A percentile compares a stretch with the other conserved stretches of the same genome.
These are phyloP conservation scores for Ziziphus jujuba DNA, from an alignment of 306 rosid genomes.

Conservation along the genomic window DNA sequence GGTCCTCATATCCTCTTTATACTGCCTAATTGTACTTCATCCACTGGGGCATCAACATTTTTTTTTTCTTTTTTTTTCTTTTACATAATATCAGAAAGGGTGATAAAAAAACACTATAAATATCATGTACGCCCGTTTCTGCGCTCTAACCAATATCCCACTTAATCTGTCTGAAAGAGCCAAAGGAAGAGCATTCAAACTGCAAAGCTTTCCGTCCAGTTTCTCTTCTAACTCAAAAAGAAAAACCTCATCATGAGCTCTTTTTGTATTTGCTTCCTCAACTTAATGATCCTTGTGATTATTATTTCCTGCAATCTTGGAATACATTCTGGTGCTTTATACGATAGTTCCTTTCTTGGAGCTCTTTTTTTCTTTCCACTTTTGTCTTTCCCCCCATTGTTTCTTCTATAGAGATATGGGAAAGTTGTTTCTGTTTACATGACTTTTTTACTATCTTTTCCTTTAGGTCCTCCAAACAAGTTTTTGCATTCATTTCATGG, in stretches of 20 bases:
- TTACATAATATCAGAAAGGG: neutral
- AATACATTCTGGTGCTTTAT: slow-evolving; percentile 40
- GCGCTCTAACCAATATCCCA: neutral
- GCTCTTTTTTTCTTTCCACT: neutral
- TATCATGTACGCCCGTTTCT: neutral
- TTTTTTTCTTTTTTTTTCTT: neutral
- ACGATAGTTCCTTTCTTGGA: slow-evolving; percentile 7
- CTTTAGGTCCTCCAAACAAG: slow-evolving; percentile 23
- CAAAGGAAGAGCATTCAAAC: slow-evolving; percentile 8
- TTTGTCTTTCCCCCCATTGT: neutral
- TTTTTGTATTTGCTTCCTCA: slow-evolving; percentile 37
- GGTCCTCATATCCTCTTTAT: slow-evolving; percentile 9
- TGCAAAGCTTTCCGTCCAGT: neutral
- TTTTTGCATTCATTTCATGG: slow-evolving; percentile 22
- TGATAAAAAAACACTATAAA: neutral
- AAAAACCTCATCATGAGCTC: slow-evolving; percentile 30
- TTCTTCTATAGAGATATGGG: neutral
- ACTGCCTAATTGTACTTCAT: neutral
- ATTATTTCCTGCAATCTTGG: slow-evolving; percentile 30
- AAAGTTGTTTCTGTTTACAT: neutral
- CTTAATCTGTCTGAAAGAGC: slow-evolving; percentile 2
- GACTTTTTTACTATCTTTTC: slow-evolving; percentile 13
- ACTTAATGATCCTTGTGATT: slow-evolving; percentile 25
- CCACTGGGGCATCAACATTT: neutral
- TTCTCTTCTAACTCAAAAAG: slow-evolving; percentile 19